These are phyloP conservation scores for Musa troglodytarum DNA, from an alignment of 176 grass and related monocot species.

Conservation along the genomic window DNA sequence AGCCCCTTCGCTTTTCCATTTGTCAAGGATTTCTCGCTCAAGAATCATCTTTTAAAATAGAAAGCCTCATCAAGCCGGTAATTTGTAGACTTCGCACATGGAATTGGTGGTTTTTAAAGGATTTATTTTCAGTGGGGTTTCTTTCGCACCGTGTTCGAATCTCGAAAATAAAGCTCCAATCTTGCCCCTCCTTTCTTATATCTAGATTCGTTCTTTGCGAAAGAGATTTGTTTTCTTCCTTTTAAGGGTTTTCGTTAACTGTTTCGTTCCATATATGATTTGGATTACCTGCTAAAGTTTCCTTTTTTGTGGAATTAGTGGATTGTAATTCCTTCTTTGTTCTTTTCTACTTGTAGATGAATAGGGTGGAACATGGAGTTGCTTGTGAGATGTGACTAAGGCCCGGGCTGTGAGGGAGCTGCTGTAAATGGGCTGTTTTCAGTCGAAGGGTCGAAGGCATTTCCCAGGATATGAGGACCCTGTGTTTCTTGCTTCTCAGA, in stretches of 20 bases:
- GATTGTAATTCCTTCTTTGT: not conserved
- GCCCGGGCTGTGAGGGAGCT: not conserved
- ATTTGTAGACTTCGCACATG: no score
- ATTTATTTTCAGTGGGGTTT: no score
- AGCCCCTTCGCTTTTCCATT: no score
- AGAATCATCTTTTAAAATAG: no score
- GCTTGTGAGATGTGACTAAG: constrained; percentile 3
- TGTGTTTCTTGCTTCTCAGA: constrained; percentile 21
- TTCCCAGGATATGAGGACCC: constrained; percentile 29
- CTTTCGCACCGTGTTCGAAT: not conserved
- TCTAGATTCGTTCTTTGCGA: no score
- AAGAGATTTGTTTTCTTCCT: not conserved
- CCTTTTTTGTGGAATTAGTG: no score
- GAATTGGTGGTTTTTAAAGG: no score
- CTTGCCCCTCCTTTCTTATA: not conserved
- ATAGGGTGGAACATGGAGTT: not conserved
- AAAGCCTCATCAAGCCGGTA: no score
- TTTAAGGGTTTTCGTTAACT: not conserved
- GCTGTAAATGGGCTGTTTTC: constrained; percentile 23
- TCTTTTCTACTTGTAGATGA: not conserved
- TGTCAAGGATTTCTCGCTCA: no score
- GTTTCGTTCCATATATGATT: not conserved
- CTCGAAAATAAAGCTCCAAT: not conserved
- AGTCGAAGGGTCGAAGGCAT: constrained; percentile 11
- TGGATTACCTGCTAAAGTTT: not conserved